phyloP scores from a whole-genome alignment of 129 eudicot genomes.

The Gnaphalium uliginosum region DNA sequence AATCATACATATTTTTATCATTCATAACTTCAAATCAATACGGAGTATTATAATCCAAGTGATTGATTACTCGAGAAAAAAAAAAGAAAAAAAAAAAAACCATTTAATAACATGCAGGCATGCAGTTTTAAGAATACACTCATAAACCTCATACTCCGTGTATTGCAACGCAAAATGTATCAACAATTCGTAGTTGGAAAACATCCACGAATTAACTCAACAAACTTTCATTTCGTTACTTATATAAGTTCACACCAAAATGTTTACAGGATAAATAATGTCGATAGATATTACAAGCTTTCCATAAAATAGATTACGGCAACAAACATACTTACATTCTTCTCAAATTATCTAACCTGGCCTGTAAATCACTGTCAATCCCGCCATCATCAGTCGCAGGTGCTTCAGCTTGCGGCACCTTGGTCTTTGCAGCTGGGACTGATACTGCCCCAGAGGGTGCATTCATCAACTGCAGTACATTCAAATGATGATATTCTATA shows the following conservation, averaged over 20 bases:
- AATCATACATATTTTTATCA: too few species aligned
- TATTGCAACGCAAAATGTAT: neutral
- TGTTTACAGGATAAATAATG: slow-evolving; percentile 7
- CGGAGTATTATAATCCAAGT: too few species aligned
- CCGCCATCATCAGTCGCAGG: slow-evolving; percentile 76
- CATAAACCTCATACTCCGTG: neutral
- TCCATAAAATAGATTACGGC: neutral
- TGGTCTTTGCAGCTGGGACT: slow-evolving; percentile 75
- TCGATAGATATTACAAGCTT: neutral
- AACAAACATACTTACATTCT: slow-evolving; percentile 57
- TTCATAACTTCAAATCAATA: too few species aligned
- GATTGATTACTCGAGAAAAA: too few species aligned
- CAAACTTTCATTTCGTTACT: neutral
- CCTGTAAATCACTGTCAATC: slow-evolving; percentile 95
- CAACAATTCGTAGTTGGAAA: neutral
- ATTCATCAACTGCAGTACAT: slow-evolving; percentile 61
- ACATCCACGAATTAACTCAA: neutral
- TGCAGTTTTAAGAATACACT: neutral
- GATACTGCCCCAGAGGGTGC: slow-evolving; percentile 74
- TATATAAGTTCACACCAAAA: slow-evolving; percentile 2
- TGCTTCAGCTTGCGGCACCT: slow-evolving; percentile 76
- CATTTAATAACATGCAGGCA: too few species aligned
- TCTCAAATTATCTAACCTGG: slow-evolving; percentile 93
- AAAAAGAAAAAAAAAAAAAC: too few species aligned
- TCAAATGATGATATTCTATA: neutral